phyloP scores from a whole-genome alignment of 805 yeast genomes.

The Pichia rugopelliculosa region DNA sequence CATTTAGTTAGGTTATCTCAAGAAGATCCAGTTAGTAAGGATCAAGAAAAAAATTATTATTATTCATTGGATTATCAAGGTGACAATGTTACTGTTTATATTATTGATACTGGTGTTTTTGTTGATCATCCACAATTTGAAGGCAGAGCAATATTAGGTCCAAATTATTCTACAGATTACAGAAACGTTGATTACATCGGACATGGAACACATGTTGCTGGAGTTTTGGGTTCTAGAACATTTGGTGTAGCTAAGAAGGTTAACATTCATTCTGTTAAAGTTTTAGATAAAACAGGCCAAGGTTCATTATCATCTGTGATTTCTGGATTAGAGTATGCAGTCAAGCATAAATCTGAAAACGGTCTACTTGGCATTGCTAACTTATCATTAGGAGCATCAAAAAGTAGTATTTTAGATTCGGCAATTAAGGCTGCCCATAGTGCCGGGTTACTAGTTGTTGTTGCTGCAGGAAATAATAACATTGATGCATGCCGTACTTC shows the following conservation, averaged over 20 bases:
- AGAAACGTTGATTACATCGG: conserved; percentile 64
- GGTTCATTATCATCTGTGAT: conserved; percentile 64
- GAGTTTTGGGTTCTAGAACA: conserved; percentile 68
- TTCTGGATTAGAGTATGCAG: conserved; percentile 61
- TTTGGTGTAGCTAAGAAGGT: conserved; percentile 79
- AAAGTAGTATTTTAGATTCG: conserved; percentile 56
- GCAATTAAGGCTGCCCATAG: conserved; percentile 72
- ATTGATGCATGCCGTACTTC: conserved; percentile 75
- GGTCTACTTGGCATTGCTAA: conserved; percentile 58
- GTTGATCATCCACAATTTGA: conserved; percentile 55
- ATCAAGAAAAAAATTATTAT: conserved; percentile 34
- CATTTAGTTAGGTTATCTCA: conserved; percentile 63
- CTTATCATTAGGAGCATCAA: conserved; percentile 71
- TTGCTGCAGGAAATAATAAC: conserved; percentile 83
- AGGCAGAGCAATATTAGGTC: conserved; percentile 52
- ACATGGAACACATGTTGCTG: conserved; percentile 94
- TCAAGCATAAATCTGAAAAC: conserved; percentile 41
- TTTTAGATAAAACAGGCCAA: conserved; percentile 57
- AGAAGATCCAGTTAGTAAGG: conserved; percentile 22
- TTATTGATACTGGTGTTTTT: conserved; percentile 79
- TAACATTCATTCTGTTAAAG: conserved; percentile 64
- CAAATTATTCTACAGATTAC: conserved; percentile 54
- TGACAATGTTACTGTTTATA: conserved; percentile 59
- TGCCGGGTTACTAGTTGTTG: conserved; percentile 65
- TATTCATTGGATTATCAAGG: conserved; percentile 46